Evolutionary conservation across 1,139 yeast species (phyloP).

Genomic region (Meyerozyma elateridarum): DNA sequence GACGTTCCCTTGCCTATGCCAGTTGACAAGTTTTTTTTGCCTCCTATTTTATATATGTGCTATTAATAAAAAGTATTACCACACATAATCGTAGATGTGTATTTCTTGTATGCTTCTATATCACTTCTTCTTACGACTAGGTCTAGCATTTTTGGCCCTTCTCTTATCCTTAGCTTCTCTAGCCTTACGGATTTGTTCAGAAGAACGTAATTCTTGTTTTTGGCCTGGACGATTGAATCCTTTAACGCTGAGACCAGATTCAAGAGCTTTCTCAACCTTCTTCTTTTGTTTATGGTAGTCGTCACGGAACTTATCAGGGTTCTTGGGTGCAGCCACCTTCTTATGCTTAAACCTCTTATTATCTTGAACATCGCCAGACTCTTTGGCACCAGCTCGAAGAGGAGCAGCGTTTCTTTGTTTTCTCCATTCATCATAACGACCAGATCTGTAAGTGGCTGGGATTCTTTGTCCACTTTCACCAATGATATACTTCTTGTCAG

Average conservation of each 20-base stretch:
- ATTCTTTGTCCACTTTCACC: conserved; percentile 93
- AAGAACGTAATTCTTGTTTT: conserved; percentile 58
- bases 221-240: conserved; percentile 56
- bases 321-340: conserved; percentile 72
- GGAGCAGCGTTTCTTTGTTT: conserved; percentile 58
- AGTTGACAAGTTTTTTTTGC: too few relatives aligned
- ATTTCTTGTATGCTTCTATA: not conserved
- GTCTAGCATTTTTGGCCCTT: conserved; percentile 84
- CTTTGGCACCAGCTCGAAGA: conserved; percentile 51
- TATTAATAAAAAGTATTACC: too few relatives aligned
- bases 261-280: conserved; percentile 77
- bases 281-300: conserved; percentile 80
- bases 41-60: too few relatives aligned
- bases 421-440: conserved; percentile 90
- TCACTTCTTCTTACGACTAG: conserved; percentile 32
- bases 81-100: too few relatives aligned
- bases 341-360: conserved; percentile 62
- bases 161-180: conserved; percentile 68
- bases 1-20: too few relatives aligned
- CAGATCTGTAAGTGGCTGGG: conserved; percentile 89
- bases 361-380: conserved; percentile 27
- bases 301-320: conserved; percentile 86
- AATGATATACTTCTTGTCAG: conserved; percentile 80
- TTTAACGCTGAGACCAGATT: conserved; percentile 67
- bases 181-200: conserved; percentile 75